These are phyloP conservation scores for Solanum virginianum DNA, from an alignment of 257 asterid genomes.

Conservation along the genomic window DNA sequence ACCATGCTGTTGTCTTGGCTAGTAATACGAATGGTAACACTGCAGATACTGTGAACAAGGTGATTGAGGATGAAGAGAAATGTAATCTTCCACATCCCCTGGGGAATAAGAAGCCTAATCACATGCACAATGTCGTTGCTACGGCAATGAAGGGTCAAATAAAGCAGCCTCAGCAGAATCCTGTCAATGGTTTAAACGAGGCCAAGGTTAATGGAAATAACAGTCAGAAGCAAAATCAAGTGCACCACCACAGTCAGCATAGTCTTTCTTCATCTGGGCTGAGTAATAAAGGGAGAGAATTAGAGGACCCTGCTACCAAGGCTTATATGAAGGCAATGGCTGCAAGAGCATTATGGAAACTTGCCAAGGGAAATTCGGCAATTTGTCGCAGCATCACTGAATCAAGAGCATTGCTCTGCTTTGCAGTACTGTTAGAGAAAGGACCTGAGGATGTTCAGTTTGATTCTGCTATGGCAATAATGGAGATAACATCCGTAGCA, in stretches of 20 bases:
- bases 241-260: slow-evolving; percentile 8
- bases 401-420: slow-evolving; percentile 14
- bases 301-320: slow-evolving; percentile 16
- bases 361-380: slow-evolving; percentile 10
- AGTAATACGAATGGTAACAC: not conserved
- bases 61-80: slow-evolving; percentile 10
- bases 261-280: not conserved
- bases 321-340: slow-evolving; percentile 17
- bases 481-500: slow-evolving; percentile 69
- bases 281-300: slow-evolving; percentile 5
- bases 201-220: not conserved
- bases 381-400: slow-evolving; percentile 18
- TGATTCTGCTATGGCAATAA: slow-evolving; percentile 15
- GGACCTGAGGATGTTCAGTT: slow-evolving; percentile 8
- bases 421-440: slow-evolving; percentile 13
- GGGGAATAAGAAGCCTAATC: slow-evolving; percentile 6
- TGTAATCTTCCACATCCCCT: not conserved
- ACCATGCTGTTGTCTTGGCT: not conserved
- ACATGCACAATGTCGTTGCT: slow-evolving; percentile 14
- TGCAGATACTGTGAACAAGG: not conserved
- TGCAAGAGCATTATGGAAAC: slow-evolving; percentile 15
- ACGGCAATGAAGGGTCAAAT: slow-evolving; percentile 4
- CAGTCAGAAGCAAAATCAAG: not conserved
- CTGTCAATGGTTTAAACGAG: not conserved
- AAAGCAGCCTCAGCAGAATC: not conserved